A percentile compares a stretch with the other conserved stretches of the same genome.
Conservation (phyloP, 495 filamentous ascomycete genomes). For the Neurospora hispaniola region DNA sequence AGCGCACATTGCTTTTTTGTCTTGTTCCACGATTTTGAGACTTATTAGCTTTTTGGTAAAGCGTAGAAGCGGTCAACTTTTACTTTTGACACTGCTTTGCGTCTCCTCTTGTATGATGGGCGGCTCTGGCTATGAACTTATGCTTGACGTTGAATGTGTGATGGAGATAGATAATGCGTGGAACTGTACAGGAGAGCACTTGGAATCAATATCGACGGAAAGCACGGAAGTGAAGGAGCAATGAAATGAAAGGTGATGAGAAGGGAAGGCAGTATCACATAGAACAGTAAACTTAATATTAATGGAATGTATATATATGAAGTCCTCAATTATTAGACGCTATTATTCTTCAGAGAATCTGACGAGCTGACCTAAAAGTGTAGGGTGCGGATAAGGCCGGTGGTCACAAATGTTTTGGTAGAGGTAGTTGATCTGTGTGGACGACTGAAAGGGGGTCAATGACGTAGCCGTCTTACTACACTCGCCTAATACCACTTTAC, state of each 20-base stretch:
- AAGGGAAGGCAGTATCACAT: not conserved
- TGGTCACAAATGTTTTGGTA: no score
- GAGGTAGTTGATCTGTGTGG: no score
- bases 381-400: no score
- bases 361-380: no score
- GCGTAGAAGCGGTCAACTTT: not conserved
- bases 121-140: not conserved
- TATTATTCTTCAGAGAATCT: no score
- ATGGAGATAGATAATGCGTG: not conserved
- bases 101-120: not conserved
- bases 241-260: not conserved
- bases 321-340: no score
- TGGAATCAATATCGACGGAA: not conserved
- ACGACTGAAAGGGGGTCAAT: not conserved
- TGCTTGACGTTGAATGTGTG: not conserved
- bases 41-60: not conserved
- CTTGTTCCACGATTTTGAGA: not conserved
- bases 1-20: not conserved
- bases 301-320: not conserved
- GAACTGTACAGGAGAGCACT: not conserved
- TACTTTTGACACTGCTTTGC: not conserved
- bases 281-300: not conserved
- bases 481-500: not conserved
- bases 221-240: not conserved
- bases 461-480: not conserved